Conservation (phyloP, 2,329 filamentous ascomycete genomes). For the Sporothrix protearum region DNA sequence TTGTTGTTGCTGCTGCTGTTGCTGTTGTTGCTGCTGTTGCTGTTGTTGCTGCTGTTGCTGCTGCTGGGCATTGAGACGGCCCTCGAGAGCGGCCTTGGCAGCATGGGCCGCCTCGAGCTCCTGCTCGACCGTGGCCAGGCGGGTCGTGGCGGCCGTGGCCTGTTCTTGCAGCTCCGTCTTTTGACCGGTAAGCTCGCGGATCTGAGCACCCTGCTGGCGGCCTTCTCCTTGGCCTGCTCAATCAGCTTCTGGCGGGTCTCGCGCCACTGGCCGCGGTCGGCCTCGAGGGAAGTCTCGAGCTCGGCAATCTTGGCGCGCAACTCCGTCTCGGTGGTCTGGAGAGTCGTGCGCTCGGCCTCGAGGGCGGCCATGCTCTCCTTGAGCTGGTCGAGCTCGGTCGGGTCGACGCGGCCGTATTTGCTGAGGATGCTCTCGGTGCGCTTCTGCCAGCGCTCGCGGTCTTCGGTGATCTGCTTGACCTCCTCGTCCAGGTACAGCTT, state of each 20-base stretch:
- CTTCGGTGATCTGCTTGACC: constrained; percentile 81
- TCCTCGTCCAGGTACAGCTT: constrained; percentile 80
- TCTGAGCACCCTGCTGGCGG: constrained; percentile 52
- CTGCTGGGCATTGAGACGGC: constrained; percentile 23
- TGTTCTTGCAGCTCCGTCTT: constrained; percentile 51
- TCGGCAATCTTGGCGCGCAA: constrained; percentile 54
- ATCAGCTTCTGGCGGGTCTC: constrained; percentile 52
- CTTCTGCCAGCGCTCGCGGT: constrained; percentile 93
- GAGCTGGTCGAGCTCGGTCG: constrained; percentile 83
- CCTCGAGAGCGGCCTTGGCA: constrained; percentile 32
- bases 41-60: constrained; percentile 33
- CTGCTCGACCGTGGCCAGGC: constrained; percentile 40
- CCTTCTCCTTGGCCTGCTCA: constrained; percentile 61
- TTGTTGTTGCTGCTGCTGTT: background rate
- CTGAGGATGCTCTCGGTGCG: constrained; percentile 92
- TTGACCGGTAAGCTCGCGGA: constrained; percentile 53
- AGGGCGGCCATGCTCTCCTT: constrained; percentile 70
- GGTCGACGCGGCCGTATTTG: constrained; percentile 93
- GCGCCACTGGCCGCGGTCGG: constrained; percentile 54
- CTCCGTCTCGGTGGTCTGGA: constrained; percentile 49
- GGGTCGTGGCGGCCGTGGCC: constrained; percentile 44
- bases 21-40: background rate
- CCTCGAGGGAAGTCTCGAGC: constrained; percentile 50
- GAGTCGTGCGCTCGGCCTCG: constrained; percentile 60
- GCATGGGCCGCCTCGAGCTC: constrained; percentile 54